Percentiles rank a stretch among this genome's conserved stretches.
These are phyloP conservation scores for Phlegmacium glaucopus DNA, from an alignment of 768 basidiomycete genomes.

Conservation along the genomic window DNA sequence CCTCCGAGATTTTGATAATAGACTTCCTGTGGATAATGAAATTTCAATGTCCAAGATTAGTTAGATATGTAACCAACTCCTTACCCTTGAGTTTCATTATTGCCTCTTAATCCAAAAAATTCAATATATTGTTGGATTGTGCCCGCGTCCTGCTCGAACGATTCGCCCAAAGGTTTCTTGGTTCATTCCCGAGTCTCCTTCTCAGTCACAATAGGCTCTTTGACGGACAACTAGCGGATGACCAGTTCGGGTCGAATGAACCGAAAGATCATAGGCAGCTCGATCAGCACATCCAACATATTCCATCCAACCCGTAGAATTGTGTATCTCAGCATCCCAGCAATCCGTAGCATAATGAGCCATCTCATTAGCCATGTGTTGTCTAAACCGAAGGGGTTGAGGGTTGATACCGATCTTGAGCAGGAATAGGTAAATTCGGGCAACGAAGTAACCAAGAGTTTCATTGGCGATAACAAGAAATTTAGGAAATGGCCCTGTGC, in stretches of 20 bases:
- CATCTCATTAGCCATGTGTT: slow-evolving; percentile 99
- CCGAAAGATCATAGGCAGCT: slow-evolving; percentile 92
- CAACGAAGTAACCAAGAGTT: slow-evolving; percentile 97
- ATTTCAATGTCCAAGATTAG: neutral
- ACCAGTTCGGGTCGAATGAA: slow-evolving; percentile 84
- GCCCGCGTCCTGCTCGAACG: slow-evolving; percentile 79
- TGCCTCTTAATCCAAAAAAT: slow-evolving; percentile 60
- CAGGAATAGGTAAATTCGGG: slow-evolving; percentile 86
- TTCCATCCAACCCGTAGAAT: slow-evolving; percentile 91
- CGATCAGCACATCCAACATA: slow-evolving; percentile 99
- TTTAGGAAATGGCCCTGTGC: slow-evolving; percentile 99
- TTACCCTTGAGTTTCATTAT: slow-evolving; percentile 70
- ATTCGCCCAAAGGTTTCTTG: slow-evolving; percentile 87
- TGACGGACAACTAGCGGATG: slow-evolving; percentile 81
- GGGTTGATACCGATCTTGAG: slow-evolving; percentile 89
- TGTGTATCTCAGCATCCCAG: slow-evolving; percentile 99
- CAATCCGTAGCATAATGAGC: slow-evolving; percentile 99
- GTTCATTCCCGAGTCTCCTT: slow-evolving; percentile 77
- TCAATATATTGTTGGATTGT: slow-evolving; percentile 60
- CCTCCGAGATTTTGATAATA: slow-evolving; percentile 54
- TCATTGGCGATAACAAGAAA: slow-evolving; percentile 96
- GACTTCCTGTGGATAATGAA: slow-evolving; percentile 39
- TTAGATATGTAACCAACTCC: slow-evolving; percentile 18
- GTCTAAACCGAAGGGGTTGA: slow-evolving; percentile 82
- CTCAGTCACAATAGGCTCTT: slow-evolving; percentile 82